phyloP scores from a whole-genome alignment of 2,329 filamentous ascomycete genomes.

The Xylariomycetidae sp. region DNA sequence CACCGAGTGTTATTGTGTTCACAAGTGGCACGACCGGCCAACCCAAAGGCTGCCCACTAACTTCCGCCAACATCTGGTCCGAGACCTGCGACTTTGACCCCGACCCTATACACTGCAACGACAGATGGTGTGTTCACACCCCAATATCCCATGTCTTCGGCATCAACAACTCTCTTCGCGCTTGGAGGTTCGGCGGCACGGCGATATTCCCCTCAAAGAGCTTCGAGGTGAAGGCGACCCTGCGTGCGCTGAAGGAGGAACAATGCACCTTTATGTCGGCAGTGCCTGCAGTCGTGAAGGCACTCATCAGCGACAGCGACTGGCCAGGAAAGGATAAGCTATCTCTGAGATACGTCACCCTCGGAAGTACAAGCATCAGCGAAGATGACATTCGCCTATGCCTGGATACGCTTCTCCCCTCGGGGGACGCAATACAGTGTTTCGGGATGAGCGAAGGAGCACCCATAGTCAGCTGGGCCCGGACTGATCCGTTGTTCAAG shows the following conservation, averaged over 20 bases:
- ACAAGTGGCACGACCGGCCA: constrained; percentile 1
- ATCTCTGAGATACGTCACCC: background rate
- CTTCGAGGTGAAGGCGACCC: constrained; percentile 2
- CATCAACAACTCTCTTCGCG: constrained; percentile 1
- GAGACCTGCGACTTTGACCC: constrained; percentile 1
- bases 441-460: constrained; percentile 1
- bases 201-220: constrained; percentile 1
- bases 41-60: constrained; percentile 1
- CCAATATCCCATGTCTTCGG: constrained; percentile 1
- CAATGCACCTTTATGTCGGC: constrained; percentile 3
- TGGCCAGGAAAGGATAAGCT: background rate
- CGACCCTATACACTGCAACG: constrained; percentile 1
- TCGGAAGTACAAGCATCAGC: background rate
- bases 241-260: background rate
- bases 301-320: background rate
- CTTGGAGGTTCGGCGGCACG: constrained; percentile 1
- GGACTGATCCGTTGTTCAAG: background rate
- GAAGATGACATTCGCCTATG: constrained; percentile 1
- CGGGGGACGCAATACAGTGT: constrained; percentile 1
- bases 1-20: constrained; percentile 1
- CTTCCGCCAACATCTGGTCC: constrained; percentile 2
- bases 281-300: constrained; percentile 1
- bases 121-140: constrained; percentile 1
- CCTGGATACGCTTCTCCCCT: background rate
- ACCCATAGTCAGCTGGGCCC: background rate